Conservation (phyloP, 1,284 basidiomycete species). For the Cutaneotrichosporon sp. region DNA sequence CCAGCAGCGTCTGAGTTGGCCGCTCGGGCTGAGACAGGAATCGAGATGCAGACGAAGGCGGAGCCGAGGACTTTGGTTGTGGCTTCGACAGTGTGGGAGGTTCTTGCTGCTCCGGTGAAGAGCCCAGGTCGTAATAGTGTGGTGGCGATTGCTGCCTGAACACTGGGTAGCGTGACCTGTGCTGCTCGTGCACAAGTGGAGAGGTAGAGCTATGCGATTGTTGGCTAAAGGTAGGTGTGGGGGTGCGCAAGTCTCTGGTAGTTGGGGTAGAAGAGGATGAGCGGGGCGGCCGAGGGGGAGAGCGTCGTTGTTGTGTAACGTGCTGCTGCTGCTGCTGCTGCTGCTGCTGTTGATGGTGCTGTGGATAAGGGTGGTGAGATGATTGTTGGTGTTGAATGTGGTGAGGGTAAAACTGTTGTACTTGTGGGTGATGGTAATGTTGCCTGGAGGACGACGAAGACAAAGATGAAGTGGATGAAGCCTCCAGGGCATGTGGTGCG, state of each 20-base stretch:
- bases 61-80: not conserved
- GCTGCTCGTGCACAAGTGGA: not conserved
- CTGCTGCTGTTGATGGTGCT: not conserved
- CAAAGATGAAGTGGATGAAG: not conserved
- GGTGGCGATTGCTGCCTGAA: conserved; percentile 1
- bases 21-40: too few relatives aligned
- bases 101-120: not conserved
- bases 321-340: not conserved
- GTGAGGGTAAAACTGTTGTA: too few relatives aligned
- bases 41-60: too few relatives aligned
- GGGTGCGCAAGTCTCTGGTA: not conserved
- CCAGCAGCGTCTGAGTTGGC: too few relatives aligned
- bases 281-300: not conserved
- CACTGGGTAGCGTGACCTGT: not conserved
- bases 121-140: not conserved
- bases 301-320: too few relatives aligned
- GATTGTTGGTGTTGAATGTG: not conserved
- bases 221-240: not conserved
- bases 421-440: not conserved
- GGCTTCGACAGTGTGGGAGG: not conserved
- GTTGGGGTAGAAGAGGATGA: not conserved
- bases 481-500: not conserved
- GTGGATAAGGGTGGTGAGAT: too few relatives aligned
- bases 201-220: not conserved
- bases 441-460: not conserved